Evolutionary conservation across 257 asterid species (phyloP).

Genomic region (Scutellaria minor): DNA sequence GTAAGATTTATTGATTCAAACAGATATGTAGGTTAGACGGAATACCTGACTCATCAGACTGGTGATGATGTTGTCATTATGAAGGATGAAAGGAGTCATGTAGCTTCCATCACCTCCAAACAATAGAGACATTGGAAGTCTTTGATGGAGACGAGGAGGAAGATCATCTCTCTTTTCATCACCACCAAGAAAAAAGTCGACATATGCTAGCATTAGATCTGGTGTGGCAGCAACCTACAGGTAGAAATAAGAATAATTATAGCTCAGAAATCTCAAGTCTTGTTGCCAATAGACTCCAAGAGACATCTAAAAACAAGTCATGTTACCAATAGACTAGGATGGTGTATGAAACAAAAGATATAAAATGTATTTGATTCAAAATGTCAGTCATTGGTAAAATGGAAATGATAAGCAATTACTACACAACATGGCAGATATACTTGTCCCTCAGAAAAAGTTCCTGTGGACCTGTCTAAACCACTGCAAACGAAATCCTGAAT

Average conservation of each 20-base stretch:
- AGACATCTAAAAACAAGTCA: not conserved
- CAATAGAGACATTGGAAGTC: conserved; percentile 85
- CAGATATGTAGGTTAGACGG: conserved; percentile 22
- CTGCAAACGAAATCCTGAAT: no score
- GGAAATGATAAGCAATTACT: not conserved
- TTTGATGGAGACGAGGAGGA: conserved; percentile 81
- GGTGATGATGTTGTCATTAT: conserved; percentile 82
- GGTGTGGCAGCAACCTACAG: conserved; percentile 96
- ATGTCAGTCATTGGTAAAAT: not conserved
- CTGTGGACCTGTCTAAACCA: not conserved
- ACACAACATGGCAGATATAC: conserved; percentile 5
- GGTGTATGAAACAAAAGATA: not conserved
- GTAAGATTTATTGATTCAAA: conserved; percentile 2
- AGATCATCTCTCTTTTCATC: conserved; percentile 94
- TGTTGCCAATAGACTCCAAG: not conserved
- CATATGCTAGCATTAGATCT: conserved; percentile 91
- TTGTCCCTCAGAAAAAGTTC: not conserved
- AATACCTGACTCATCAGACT: conserved; percentile 98
- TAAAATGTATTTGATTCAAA: not conserved
- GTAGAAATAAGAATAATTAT: conserved; percentile 28
- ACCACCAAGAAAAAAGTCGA: conserved; percentile 97
- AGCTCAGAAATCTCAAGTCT: conserved; percentile 23
- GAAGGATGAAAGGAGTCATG: conserved; percentile 90
- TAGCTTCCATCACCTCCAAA: conserved; percentile 99
- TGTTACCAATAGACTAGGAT: not conserved